Percentiles rank a stretch among this genome's conserved stretches.
Conservation (phyloP, 148 eudicot species). For the Drosera capensis region DNA sequence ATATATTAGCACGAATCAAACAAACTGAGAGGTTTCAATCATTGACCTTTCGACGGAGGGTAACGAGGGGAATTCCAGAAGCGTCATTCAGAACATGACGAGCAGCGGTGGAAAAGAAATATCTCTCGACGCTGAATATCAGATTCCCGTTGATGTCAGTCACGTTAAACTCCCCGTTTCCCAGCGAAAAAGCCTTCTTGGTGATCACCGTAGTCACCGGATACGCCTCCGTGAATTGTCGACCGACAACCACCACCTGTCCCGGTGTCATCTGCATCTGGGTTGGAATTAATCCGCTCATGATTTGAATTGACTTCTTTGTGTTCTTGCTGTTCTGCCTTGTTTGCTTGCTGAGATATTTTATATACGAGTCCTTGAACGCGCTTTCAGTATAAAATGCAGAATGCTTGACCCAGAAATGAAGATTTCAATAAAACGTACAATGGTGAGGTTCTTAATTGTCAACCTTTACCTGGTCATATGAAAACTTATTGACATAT, state of each 20-base stretch:
- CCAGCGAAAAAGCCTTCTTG: conserved; percentile 17
- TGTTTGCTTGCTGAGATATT: no score
- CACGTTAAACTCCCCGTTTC: conserved; percentile 17
- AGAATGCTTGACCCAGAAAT: no score
- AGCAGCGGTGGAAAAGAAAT: conserved; percentile 15
- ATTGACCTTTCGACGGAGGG: conserved; percentile 26
- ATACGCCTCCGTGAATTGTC: conserved; percentile 23
- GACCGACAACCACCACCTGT: conserved; percentile 16
- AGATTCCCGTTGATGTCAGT: conserved; percentile 26
- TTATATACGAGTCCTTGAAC: no score
- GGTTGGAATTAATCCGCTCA: background rate
- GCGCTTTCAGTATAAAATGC: no score
- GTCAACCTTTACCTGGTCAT: no score
- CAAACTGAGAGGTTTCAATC: background rate
- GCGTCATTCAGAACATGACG: conserved; percentile 31
- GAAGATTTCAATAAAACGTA: no score
- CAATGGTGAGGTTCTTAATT: no score
- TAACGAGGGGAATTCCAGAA: conserved; percentile 17
- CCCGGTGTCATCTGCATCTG: conserved; percentile 2
- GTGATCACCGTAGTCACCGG: conserved; percentile 22
- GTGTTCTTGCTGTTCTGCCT: no score
- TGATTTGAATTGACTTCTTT: no score
- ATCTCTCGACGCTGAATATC: conserved; percentile 25
- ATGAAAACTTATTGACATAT: no score
- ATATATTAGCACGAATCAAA: background rate